Evolutionary conservation across 2,329 filamentous ascomycete genomes (phyloP).

Genomic region (Trichoderma afroharzianum): DNA sequence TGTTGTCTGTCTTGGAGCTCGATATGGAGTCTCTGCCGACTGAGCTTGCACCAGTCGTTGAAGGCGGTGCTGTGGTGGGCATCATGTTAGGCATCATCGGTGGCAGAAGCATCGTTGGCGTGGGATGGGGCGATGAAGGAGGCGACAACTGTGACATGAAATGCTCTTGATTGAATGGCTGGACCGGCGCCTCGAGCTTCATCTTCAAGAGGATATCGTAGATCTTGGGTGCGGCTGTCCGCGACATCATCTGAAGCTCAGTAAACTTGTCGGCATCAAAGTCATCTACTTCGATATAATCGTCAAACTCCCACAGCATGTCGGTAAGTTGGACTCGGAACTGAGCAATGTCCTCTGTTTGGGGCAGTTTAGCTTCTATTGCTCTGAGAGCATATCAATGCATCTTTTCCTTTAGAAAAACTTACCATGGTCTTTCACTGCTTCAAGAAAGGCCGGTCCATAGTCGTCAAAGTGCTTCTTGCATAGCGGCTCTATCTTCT

Average conservation of each 20-base stretch:
- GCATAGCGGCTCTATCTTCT: slow-evolving; percentile 50
- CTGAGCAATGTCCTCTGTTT: slow-evolving; percentile 48
- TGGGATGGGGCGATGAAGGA: slow-evolving; percentile 24
- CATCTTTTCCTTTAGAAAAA: neutral
- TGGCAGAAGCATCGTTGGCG: slow-evolving; percentile 9
- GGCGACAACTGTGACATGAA: slow-evolving; percentile 29
- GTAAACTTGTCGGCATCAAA: slow-evolving; percentile 51
- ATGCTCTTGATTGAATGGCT: slow-evolving; percentile 27
- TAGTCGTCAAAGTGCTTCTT: slow-evolving; percentile 47
- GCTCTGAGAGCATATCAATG: neutral
- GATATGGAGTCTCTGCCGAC: slow-evolving; percentile 25
- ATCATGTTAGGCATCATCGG: neutral
- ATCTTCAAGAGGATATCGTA: slow-evolving; percentile 51
- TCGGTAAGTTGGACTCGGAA: slow-evolving; percentile 47
- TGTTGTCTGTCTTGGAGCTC: slow-evolving; percentile 21
- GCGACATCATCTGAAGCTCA: slow-evolving; percentile 45
- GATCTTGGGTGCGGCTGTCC: slow-evolving; percentile 47
- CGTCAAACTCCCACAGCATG: slow-evolving; percentile 56
- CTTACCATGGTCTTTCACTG: slow-evolving; percentile 53
- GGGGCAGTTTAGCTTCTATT: neutral
- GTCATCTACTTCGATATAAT: slow-evolving; percentile 46
- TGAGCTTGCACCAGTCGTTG: slow-evolving; percentile 18
- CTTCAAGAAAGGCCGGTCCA: slow-evolving; percentile 46
- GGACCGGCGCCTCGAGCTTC: slow-evolving; percentile 42
- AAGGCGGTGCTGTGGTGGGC: slow-evolving; percentile 10